A percentile compares a stretch with the other conserved stretches of the same genome.
phyloP scores from a whole-genome alignment of 306 rosid species.

The Quercus alba region DNA sequence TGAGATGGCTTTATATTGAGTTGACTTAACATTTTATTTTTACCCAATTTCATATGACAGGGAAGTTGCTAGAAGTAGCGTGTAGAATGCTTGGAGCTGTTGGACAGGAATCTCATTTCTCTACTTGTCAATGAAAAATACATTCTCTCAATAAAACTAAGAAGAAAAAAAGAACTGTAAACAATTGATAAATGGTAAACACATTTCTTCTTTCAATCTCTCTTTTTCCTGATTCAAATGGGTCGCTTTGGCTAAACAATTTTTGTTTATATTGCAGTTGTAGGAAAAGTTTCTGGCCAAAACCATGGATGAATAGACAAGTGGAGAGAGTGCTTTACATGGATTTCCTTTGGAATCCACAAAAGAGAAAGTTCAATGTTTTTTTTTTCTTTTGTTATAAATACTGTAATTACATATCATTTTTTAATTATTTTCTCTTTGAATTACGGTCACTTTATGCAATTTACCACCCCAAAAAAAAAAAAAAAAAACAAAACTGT shows the following conservation, averaged over 20 bases:
- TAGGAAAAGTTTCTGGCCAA: conserved; percentile 45
- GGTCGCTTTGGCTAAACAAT: conserved; percentile 9
- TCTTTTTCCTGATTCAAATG: conserved; percentile 7
- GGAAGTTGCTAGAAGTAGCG: conserved; percentile 76
- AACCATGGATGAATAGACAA: conserved; percentile 43
- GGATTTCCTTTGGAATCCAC: conserved; percentile 24
- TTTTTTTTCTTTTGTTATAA: conserved; percentile 45
- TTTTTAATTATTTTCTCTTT: conserved; percentile 37
- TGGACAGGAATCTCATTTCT: conserved; percentile 60
- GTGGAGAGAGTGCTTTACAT: conserved; percentile 39
- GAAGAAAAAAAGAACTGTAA: conserved; percentile 44
- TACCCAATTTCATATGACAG: conserved; percentile 46
- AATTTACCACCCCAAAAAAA: background rate
- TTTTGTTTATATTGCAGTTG: conserved; percentile 46
- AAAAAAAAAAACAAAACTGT: background rate
- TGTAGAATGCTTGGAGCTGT: conserved; percentile 80
- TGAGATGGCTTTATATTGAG: background rate
- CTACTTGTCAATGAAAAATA: conserved; percentile 55
- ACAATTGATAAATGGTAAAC: conserved; percentile 64
- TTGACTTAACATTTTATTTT: conserved; percentile 22
- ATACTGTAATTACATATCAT: conserved; percentile 75
- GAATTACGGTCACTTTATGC: conserved; percentile 51
- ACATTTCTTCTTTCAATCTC: background rate
- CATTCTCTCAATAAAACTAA: conserved; percentile 20
- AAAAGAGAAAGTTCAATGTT: background rate